Conservation (phyloP, 2,329 filamentous ascomycete genomes). For the Pseudogymnoascus pannorum region DNA sequence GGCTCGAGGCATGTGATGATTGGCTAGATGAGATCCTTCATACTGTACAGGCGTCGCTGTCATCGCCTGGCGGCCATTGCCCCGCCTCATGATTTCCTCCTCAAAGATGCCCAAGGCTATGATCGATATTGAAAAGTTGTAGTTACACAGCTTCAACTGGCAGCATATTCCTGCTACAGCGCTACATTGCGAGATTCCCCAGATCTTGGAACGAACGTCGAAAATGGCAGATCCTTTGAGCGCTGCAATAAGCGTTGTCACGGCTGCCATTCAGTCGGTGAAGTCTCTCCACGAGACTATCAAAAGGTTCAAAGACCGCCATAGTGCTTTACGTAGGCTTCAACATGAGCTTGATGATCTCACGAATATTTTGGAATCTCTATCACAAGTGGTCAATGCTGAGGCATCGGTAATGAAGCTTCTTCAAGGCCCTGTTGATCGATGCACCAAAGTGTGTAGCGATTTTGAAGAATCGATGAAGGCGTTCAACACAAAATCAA, state of each 20-base stretch:
- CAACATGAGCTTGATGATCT: slow-evolving; percentile 30
- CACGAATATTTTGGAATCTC: slow-evolving; percentile 27
- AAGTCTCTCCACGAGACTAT: slow-evolving; percentile 30
- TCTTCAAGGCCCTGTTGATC: slow-evolving; percentile 30
- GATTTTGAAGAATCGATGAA: slow-evolving; percentile 33
- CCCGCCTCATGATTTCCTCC: too few species aligned
- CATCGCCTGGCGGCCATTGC: too few species aligned
- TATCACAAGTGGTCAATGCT: slow-evolving; percentile 22
- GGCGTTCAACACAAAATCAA: slow-evolving; percentile 30
- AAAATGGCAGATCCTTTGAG: slow-evolving; percentile 29
- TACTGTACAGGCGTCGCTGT: too few species aligned
- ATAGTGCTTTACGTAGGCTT: slow-evolving; percentile 31
- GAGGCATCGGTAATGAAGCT: slow-evolving; percentile 27
- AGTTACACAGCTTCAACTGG: too few species aligned
- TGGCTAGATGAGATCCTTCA: too few species aligned
- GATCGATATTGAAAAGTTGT: too few species aligned
- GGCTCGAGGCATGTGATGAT: too few species aligned
- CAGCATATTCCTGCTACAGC: too few species aligned
- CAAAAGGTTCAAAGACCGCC: slow-evolving; percentile 29
- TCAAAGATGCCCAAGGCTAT: too few species aligned
- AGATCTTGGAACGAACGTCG: not conserved
- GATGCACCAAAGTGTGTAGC: slow-evolving; percentile 31
- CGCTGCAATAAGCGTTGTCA: slow-evolving; percentile 29
- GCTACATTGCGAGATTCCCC: not conserved
- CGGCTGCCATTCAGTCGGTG: slow-evolving; percentile 30